Base-by-base conservation (phyloP, 139 green algal species). In the Desmodesmus armatus region DNA sequence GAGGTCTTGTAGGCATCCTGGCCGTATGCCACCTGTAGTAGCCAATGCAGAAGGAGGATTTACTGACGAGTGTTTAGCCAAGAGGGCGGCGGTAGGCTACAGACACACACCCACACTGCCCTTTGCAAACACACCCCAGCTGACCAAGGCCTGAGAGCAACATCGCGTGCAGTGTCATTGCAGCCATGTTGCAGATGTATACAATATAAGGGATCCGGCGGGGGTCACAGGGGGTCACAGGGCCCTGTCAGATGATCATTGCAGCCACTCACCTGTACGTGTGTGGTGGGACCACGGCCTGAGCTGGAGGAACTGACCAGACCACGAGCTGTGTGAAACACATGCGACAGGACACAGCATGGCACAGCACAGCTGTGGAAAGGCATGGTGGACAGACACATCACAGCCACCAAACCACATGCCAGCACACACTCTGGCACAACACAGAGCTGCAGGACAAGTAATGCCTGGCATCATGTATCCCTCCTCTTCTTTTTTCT, bases 71-170 rank as follows among this genome's bases (percentile, higher is more conserved):
- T 78, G 80, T 85, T 5, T 72, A 83, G 66, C 86, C 89, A n/a
- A n/a, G n/a, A n/a, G 29, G 65, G 80, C 9, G 65, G 47, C 9
- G 80, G 55, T 76, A 92, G 63, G 2, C 85, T 72, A 2, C 84
- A 85, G 40, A 53, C 87, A 84, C 33, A 55, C 60, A 55, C 27
- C 58, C 70, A 75, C 17, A 78, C 7, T 39, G 37, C 21, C 37
- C 70, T 51, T 11, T 6, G 13, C 70, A 53, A 7, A 78, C 13
- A 78, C 70, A 78, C 21, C 7, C 4, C 13, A 60, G 44, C 43
- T 80, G 47, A 55, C 7, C 47, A 55, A n/a, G 47, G 47, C 47
- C 9, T 7, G 47, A 55, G 9, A 7, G 13, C 47, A 55, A 39
- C 69, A 53, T 37, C 3, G 23, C 17, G 21, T 25, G 53, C 75